Evolutionary conservation across 2,329 filamentous ascomycete species (phyloP).

Genomic region (Chaetomiaceae sp.): DNA sequence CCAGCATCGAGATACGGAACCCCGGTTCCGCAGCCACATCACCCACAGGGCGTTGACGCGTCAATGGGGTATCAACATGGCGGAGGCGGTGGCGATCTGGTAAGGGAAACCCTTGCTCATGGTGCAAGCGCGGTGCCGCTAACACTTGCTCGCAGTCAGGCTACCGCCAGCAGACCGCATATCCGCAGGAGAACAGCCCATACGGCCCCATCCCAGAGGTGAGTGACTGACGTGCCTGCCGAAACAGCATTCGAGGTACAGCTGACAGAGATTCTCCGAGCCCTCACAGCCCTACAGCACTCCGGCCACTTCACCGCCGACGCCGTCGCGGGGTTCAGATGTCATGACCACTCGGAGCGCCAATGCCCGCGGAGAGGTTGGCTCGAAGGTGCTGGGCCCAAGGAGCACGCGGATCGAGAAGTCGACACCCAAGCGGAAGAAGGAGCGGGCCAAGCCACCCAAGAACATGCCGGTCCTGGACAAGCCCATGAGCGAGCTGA

Average conservation of each 20-base stretch:
- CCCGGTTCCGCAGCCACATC: conserved; percentile 30
- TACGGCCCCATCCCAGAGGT: conserved; percentile 27
- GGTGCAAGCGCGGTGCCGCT: conserved; percentile 1
- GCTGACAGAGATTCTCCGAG: conserved; percentile 6
- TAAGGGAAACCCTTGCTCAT: conserved; percentile 5
- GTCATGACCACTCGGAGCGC: conserved; percentile 34
- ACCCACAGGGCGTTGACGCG: conserved; percentile 25
- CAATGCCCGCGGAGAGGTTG: conserved; percentile 24
- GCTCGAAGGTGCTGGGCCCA: conserved; percentile 25
- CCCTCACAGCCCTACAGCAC: conserved; percentile 40
- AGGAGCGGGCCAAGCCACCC: conserved; percentile 36
- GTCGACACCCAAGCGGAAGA: conserved; percentile 32
- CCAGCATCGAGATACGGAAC: conserved; percentile 34
- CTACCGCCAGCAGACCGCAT: conserved; percentile 20
- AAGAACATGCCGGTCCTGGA: conserved; percentile 51
- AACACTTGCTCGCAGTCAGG: conserved; percentile 14
- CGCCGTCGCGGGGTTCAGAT: conserved; percentile 34
- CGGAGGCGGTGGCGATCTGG: conserved; percentile 15
- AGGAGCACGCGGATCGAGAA: conserved; percentile 31
- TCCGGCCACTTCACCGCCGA: conserved; percentile 46
- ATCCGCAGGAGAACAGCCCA: conserved; percentile 20
- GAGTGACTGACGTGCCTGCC: conserved; percentile 1
- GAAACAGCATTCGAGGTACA: neutral
- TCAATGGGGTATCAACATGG: conserved; percentile 28
- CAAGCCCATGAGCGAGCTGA: conserved; percentile 65